Evolutionary conservation across 768 basidiomycete species (phyloP).

Genomic region (Saitozyma podzolica): DNA sequence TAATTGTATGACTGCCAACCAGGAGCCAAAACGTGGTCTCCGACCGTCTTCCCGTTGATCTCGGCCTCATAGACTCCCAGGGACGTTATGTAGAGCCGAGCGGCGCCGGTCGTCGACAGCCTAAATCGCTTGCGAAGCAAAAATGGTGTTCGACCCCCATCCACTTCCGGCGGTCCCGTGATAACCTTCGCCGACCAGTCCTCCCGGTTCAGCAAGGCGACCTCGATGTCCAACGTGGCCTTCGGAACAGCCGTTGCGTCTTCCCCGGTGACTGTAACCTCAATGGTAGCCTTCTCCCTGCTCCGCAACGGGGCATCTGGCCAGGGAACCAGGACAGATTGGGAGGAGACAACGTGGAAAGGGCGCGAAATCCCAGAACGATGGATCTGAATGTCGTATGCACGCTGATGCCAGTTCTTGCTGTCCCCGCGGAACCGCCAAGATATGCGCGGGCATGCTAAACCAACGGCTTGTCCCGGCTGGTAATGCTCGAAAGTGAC

Average conservation of each 20-base stretch:
- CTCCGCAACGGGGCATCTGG: constrained; percentile 25
- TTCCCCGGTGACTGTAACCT: constrained; percentile 17
- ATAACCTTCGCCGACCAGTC: constrained; percentile 37
- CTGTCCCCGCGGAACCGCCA: constrained; percentile 35
- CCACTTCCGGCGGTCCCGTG: constrained; percentile 7
- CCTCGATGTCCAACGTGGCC: constrained; percentile 28
- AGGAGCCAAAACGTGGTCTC: constrained; percentile 39
- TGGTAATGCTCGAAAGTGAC: constrained; percentile 28
- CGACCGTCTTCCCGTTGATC: constrained; percentile 42
- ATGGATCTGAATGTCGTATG: constrained; percentile 30
- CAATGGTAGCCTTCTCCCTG: constrained; percentile 26
- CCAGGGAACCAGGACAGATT: constrained; percentile 44
- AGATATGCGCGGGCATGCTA: constrained; percentile 33
- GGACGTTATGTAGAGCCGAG: constrained; percentile 45
- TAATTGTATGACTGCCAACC: constrained; percentile 45
- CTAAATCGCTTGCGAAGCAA: constrained; percentile 17
- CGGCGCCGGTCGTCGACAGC: constrained; percentile 5
- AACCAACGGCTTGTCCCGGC: constrained; percentile 29
- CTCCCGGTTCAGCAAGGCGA: constrained; percentile 17
- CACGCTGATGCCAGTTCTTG: constrained; percentile 34
- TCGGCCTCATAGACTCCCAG: constrained; percentile 37
- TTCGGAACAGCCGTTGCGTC: constrained; percentile 23
- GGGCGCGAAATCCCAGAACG: constrained; percentile 4
- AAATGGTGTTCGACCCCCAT: constrained; percentile 28
- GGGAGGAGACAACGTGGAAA: constrained; percentile 13